Evolutionary conservation across 192 early-diverging fungal genomes (phyloP).

Genomic region (Backusella australiensis): DNA sequence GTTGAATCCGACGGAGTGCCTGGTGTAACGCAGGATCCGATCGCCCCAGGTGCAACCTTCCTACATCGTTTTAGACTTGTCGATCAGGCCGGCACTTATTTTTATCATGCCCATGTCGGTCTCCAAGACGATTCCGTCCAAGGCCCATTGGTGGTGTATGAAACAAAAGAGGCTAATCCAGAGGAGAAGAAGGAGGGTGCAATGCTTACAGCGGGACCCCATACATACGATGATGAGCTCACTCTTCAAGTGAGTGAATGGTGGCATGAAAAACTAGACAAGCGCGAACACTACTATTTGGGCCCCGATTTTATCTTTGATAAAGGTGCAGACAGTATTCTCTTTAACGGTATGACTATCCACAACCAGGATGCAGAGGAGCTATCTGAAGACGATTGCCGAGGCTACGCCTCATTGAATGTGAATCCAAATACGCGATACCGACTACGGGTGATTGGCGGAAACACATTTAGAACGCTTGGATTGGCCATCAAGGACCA

Average conservation of each 20-base stretch:
- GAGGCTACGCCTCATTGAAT: slow-evolving; percentile 8
- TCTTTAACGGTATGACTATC: slow-evolving; percentile 47
- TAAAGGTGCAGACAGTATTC: slow-evolving; percentile 38
- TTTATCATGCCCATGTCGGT: slow-evolving; percentile 38
- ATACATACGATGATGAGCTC: slow-evolving; percentile 43
- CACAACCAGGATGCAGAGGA: not conserved
- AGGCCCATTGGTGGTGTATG: slow-evolving; percentile 19
- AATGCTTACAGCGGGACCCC: not conserved
- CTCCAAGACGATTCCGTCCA: slow-evolving; percentile 14
- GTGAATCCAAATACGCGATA: slow-evolving; percentile 55
- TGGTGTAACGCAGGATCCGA: slow-evolving; percentile 59
- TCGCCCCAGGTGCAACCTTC: slow-evolving; percentile 40
- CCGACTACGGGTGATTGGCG: slow-evolving; percentile 70
- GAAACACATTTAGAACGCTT: slow-evolving; percentile 56
- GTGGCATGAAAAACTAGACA: slow-evolving; percentile 29
- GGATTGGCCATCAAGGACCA: slow-evolving; percentile 77
- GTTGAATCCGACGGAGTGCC: slow-evolving; percentile 54
- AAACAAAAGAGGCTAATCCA: slow-evolving; percentile 1
- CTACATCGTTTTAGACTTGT: slow-evolving; percentile 42
- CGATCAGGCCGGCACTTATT: slow-evolving; percentile 45
- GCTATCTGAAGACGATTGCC: not conserved
- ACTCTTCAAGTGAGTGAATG: slow-evolving; percentile 31
- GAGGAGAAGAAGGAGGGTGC: not conserved
- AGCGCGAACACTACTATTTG: slow-evolving; percentile 9
- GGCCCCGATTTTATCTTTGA: slow-evolving; percentile 2